phyloP scores from a whole-genome alignment of 2,329 filamentous ascomycete genomes.

The Cercospora sp. region DNA sequence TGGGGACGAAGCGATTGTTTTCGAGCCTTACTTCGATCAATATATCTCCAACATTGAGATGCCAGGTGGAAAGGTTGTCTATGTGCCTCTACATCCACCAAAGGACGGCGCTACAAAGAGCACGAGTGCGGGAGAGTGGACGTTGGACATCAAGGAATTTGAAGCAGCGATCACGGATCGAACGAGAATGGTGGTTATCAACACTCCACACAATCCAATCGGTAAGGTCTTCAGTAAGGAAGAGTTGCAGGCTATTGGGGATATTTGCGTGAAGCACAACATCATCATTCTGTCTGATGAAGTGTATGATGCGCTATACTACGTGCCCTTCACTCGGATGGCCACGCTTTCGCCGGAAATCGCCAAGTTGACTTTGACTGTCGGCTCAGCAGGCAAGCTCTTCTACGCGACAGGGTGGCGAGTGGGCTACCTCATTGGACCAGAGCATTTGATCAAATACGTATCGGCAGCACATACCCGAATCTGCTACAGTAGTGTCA shows the following conservation, averaged over 20 bases:
- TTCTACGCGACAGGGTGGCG: slow-evolving; percentile 98
- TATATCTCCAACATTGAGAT: slow-evolving; percentile 99
- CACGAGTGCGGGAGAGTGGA: slow-evolving; percentile 85
- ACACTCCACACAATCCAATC: slow-evolving; percentile 89
- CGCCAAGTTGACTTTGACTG: slow-evolving; percentile 82
- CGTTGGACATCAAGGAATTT: slow-evolving; percentile 78
- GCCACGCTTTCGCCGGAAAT: slow-evolving; percentile 89
- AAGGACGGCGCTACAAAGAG: slow-evolving; percentile 75
- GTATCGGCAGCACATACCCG: slow-evolving; percentile 90
- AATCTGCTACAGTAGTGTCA: slow-evolving; percentile 94
- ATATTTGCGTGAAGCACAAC: slow-evolving; percentile 87
- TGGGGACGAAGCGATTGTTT: slow-evolving; percentile 95
- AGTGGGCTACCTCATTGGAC: slow-evolving; percentile 92
- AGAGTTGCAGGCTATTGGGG: slow-evolving; percentile 81
- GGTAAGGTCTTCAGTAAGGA: slow-evolving; percentile 89
- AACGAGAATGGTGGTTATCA: slow-evolving; percentile 95
- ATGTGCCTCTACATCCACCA: slow-evolving; percentile 92
- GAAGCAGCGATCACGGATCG: slow-evolving; percentile 77
- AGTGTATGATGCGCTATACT: slow-evolving; percentile 91
- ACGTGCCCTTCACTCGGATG: slow-evolving; percentile 90
- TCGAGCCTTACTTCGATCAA: slow-evolving; percentile 99
- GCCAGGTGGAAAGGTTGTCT: slow-evolving; percentile 91
- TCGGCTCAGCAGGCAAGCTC: slow-evolving; percentile 95
- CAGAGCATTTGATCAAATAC: slow-evolving; percentile 83
- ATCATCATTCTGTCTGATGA: slow-evolving; percentile 71